phyloP scores from a whole-genome alignment of 164 flowering plant species.

The Hamamelis virginiana region DNA sequence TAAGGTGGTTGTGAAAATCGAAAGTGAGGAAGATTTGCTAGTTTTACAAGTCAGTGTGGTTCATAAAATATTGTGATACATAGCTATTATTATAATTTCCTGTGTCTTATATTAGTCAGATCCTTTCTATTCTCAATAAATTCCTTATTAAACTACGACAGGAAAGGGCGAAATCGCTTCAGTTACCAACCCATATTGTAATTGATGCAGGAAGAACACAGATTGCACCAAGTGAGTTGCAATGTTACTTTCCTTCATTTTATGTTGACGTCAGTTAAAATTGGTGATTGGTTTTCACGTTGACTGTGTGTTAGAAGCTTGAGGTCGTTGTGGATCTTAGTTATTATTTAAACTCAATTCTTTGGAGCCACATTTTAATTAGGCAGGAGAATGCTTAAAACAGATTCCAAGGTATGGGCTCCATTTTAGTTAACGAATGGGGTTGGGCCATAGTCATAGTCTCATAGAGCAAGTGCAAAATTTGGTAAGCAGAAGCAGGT shows the following conservation, averaged over 20 bases:
- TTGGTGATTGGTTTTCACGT: background rate
- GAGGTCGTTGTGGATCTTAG: background rate
- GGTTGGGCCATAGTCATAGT: no score
- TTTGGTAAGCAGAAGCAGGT: no score
- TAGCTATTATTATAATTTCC: background rate
- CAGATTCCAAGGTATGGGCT: background rate
- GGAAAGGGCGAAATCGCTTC: slow-evolving; percentile 83
- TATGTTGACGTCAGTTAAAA: background rate
- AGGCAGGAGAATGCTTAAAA: background rate
- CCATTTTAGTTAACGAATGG: no score
- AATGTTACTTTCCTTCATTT: background rate
- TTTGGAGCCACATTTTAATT: background rate
- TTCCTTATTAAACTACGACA: slow-evolving; percentile 27
- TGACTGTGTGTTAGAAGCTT: background rate
- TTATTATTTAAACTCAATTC: no score
- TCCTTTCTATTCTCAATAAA: background rate
- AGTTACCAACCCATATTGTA: slow-evolving; percentile 84
- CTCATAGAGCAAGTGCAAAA: no score
- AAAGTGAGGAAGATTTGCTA: slow-evolving; percentile 88
- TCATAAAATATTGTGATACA: background rate
- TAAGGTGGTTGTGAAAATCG: slow-evolving; percentile 91
- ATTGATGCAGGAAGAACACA: slow-evolving; percentile 99
- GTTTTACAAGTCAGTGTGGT: slow-evolving; percentile 63
- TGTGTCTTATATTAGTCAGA: background rate
- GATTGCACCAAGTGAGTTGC: slow-evolving; percentile 87